A percentile compares a stretch with the other conserved stretches of the same genome.
phyloP scores from a whole-genome alignment of 257 asterid genomes.

The Paraleonurus japonicus region DNA sequence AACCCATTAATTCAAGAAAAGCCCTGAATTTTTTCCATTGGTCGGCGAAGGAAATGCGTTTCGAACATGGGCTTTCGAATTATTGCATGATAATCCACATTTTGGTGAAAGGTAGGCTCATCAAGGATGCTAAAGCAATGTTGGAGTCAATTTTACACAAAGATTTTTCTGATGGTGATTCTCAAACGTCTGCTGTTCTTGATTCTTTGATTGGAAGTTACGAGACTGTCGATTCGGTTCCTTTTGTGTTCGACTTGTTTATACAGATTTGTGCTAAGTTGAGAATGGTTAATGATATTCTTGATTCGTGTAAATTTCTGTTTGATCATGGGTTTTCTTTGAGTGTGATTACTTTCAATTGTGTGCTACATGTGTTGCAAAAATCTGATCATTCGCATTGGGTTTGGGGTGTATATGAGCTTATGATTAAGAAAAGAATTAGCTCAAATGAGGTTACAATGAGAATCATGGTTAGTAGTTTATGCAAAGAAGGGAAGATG shows the following conservation, averaged over 20 bases:
- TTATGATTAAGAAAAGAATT: conserved; percentile 51
- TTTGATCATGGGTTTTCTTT: conserved; percentile 50
- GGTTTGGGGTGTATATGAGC: conserved; percentile 70
- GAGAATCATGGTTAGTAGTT: conserved; percentile 56
- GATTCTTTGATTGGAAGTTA: conserved; percentile 53
- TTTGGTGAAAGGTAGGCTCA: conserved; percentile 65
- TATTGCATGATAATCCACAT: conserved; percentile 71
- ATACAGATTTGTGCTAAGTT: conserved; percentile 72
- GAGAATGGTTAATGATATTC: conserved; percentile 50
- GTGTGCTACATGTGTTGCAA: conserved; percentile 61
- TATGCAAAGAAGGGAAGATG: conserved; percentile 75
- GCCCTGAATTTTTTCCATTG: conserved; percentile 83
- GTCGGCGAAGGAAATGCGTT: conserved; percentile 45
- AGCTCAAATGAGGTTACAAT: conserved; percentile 57
- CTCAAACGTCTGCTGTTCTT: conserved; percentile 40
- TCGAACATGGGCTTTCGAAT: conserved; percentile 44
- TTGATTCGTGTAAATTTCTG: conserved; percentile 52
- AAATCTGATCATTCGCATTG: conserved; percentile 42
- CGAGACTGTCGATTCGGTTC: conserved; percentile 47
- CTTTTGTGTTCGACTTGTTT: conserved; percentile 76
- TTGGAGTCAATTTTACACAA: conserved; percentile 50
- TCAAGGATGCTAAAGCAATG: conserved; percentile 68
- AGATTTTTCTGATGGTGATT: conserved; percentile 11
- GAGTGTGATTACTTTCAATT: conserved; percentile 64
- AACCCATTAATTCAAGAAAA: conserved; percentile 54